Evolutionary conservation across 345 rosid species (phyloP), one percentile per base, ranked within the genome.

Genomic region (Geranium rotundifolium): DNA sequence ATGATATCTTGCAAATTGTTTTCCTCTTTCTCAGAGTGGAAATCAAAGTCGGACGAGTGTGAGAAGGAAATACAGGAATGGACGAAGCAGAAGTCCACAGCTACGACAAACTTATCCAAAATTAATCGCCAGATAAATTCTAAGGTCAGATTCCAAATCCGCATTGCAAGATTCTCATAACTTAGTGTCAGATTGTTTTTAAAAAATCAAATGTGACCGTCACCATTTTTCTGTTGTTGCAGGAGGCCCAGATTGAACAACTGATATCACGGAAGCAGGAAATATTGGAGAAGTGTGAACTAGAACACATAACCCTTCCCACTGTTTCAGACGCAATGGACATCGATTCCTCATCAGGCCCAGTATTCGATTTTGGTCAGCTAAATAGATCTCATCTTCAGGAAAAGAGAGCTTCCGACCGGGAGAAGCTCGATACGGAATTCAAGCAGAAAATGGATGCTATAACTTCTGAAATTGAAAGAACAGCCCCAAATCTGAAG

Each of bases 401-500:
- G 75, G 92, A 81, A 41, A 79, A 69, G 79, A 76, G 89, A 68
- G 73, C 88, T 69, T 76, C 92, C 75, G 85, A 82, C 65, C 75
- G 99, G 46, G 96, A 88, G 71, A 93, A 88, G 67, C 58, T 79
- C 68, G 99, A 86, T 62, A 72, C 61, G 10, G 95, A 93, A 61
- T 90, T 86, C 69, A 85, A 81, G 72, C 89, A 84, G 63, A 90
- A 85, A 70, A 82, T 90, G 73, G 96, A 90, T 73, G 76, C 83
- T 29, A 58, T 86, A 55, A 59, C 67, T 56, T 78, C 86, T 29
- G 97, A 90, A 72, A 86, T 93, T 65, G 97, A 93, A 70, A 90
- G 75, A 78, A 90, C 90, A 46, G 96, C 97, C 64, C 99, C 97
- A 29, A 88, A 90, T 76, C 70, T 93, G 83, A 93, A 88, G 85